Conservation (phyloP, 2,329 filamentous ascomycete species). For the Gnomoniopsis sp. region DNA sequence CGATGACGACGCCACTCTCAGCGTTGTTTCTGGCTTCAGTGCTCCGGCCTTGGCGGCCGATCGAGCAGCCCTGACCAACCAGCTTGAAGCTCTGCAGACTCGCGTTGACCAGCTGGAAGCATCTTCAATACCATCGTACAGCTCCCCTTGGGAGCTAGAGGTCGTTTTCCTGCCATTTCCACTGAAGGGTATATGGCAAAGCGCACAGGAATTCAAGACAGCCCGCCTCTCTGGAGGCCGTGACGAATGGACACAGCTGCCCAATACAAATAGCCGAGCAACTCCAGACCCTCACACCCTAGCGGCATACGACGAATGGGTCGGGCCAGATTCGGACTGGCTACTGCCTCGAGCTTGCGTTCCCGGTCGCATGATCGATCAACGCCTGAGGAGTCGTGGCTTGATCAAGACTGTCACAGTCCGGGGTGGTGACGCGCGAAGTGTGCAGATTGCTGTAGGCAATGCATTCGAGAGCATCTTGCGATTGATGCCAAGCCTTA, state of each 20-base stretch:
- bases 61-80: constrained; percentile 44
- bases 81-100: constrained; percentile 47
- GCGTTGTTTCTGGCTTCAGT: constrained; percentile 45
- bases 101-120: constrained; percentile 54
- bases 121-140: constrained; percentile 56
- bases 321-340: constrained; percentile 52
- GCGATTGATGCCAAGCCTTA: constrained; percentile 38
- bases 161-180: constrained; percentile 73
- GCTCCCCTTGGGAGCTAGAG: constrained; percentile 69
- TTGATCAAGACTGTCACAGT: constrained; percentile 64
- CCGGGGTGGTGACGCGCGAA: constrained; percentile 60
- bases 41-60: constrained; percentile 35
- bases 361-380: constrained; percentile 59
- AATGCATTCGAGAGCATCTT: constrained; percentile 59
- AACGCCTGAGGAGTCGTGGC: constrained; percentile 71
- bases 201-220: constrained; percentile 44
- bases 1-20: constrained; percentile 42
- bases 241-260: constrained; percentile 56
- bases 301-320: constrained; percentile 48
- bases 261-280: constrained; percentile 42
- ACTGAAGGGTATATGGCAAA: constrained; percentile 53
- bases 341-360: constrained; percentile 67
- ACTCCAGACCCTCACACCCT: constrained; percentile 38
- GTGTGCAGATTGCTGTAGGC: constrained; percentile 62
- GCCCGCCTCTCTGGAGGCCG: constrained; percentile 27